Evolutionary conservation across 2,329 filamentous ascomycete species (phyloP).

Genomic region (Trichoderma gracile): DNA sequence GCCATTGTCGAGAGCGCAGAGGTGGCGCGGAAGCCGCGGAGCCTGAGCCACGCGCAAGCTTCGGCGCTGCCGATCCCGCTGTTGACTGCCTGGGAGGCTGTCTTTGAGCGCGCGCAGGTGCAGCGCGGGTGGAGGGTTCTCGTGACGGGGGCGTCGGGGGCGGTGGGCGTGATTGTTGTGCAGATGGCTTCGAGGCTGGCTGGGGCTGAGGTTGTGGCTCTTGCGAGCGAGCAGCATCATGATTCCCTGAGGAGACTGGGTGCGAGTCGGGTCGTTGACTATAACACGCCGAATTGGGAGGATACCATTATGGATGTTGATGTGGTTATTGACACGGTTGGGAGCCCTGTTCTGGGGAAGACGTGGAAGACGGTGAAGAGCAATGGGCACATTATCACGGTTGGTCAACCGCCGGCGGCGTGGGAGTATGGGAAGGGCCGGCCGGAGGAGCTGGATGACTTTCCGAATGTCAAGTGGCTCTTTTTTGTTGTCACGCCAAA

Average conservation of each 20-base stretch:
- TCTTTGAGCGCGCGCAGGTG: conserved; percentile 30
- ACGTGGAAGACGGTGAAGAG: conserved; percentile 36
- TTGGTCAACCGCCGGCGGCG: conserved; percentile 38
- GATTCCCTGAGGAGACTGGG: conserved; percentile 30
- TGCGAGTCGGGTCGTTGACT: conserved; percentile 34
- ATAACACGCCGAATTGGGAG: conserved; percentile 32
- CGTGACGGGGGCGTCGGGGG: conserved; percentile 37
- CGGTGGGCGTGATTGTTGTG: conserved; percentile 36
- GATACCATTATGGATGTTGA: conserved; percentile 31
- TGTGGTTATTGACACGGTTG: conserved; percentile 38
- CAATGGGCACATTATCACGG: conserved; percentile 38
- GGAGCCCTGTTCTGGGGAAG: conserved; percentile 33
- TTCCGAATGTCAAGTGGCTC: conserved; percentile 32
- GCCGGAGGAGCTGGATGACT: conserved; percentile 27
- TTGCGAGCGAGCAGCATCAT: conserved; percentile 34
- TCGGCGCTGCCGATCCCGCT: conserved; percentile 38
- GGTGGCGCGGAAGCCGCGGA: conserved; percentile 30
- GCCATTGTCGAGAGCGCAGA: conserved; percentile 27
- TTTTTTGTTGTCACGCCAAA: conserved; percentile 38
- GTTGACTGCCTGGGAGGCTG: conserved; percentile 37
- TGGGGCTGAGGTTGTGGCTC: conserved; percentile 33
- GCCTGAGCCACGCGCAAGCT: conserved; percentile 32
- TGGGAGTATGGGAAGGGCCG: conserved; percentile 36
- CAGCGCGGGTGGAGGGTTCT: conserved; percentile 30
- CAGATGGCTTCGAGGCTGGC: conserved; percentile 34